Base-by-base conservation (phyloP, 257 asterid species). In the Solanum ossicruentum region DNA sequence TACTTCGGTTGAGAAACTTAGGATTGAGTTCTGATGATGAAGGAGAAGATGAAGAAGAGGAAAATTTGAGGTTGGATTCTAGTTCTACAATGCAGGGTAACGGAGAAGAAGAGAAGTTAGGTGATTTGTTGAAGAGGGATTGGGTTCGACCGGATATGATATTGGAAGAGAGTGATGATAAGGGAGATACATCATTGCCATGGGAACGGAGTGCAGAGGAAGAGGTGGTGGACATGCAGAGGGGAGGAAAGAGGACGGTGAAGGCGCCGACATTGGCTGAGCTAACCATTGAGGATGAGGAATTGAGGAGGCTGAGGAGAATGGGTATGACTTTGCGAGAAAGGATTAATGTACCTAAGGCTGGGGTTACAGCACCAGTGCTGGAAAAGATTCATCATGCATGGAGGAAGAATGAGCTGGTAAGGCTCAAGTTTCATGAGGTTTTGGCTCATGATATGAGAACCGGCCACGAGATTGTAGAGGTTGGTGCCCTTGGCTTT, bases 391-490 rank as follows among this genome's bases (percentile, higher is more conserved):
- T 96, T 89, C 97, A 96, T 86, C 93, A 93, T 57, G 88, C 87
- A 67, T 96, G 99, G 99, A 92, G 97, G 93, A 93, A 89, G 89
- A 91, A 73, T 89, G 99, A 96, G 91, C 91, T 96, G 61, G 98
- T 95, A 82, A 89, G 98, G 92, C 88, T 96, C 91, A 96, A 96
- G 89, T 96, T 96, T 89, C 99, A 96, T 55, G 99, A 96, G 88
- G 96, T 89, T 6, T 89, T 96, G 89, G 99, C 99, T 16, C 93
- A 89, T 89, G 99, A 96, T 91, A 96, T 95, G 99, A 96, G 67
- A 90, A 96, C 98, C 39, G 99, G 95, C 0, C 98, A 96, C 78
- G 94, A 92, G 91, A 93, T 96, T 57, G 98, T 96, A 87, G 99
- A 96, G 99, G 98, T 96, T 90, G 89, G 93, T 89, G 86, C 73